Percentiles rank a stretch among this genome's conserved stretches.
These are phyloP conservation scores for Botrytis aclada DNA, from an alignment of 2,329 filamentous ascomycete species.

Conservation along the genomic window DNA sequence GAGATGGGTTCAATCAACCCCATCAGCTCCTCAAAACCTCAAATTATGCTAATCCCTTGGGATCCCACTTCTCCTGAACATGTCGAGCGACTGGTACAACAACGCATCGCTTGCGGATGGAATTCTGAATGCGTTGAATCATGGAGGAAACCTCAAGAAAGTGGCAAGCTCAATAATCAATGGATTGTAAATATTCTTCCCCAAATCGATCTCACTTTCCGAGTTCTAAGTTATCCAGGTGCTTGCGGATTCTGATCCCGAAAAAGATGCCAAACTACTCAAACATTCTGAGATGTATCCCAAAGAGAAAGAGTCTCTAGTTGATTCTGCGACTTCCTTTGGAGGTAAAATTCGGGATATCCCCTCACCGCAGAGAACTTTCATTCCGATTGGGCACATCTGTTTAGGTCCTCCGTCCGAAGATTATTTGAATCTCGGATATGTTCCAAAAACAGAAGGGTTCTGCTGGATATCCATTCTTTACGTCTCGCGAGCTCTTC, in stretches of 20 bases:
- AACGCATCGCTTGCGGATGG: conserved; percentile 49
- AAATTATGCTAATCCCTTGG: conserved; percentile 45
- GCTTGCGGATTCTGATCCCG: conserved; percentile 23
- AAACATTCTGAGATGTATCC: conserved; percentile 27
- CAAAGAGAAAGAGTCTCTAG: conserved; percentile 22
- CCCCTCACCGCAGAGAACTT: conserved; percentile 21
- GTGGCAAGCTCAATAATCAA: conserved; percentile 27
- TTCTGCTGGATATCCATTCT: conserved; percentile 31
- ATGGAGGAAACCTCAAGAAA: conserved; percentile 25
- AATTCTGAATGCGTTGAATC: conserved; percentile 39
- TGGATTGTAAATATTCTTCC: conserved; percentile 28
- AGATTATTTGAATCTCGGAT: conserved; percentile 17
- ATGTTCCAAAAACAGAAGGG: conserved; percentile 19
- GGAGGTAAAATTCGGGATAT: conserved; percentile 25
- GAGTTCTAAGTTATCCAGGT: conserved; percentile 22
- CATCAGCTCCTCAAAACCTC: conserved; percentile 18
- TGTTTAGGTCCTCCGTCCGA: conserved; percentile 24
- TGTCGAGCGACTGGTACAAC: conserved; percentile 42
- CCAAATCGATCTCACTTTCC: background rate
- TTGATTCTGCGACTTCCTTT: conserved; percentile 27
- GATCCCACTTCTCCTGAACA: conserved; percentile 44
- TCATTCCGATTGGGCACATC: conserved; percentile 34
- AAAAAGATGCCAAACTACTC: conserved; percentile 24
- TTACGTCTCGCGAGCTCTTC: conserved; percentile 32
- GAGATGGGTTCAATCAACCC: background rate